Percentiles rank a stretch among this genome's conserved stretches.
These are phyloP conservation scores for Paraphysoderma sedebokerense DNA, from an alignment of 371 early-diverging fungal genomes.

Conservation along the genomic window DNA sequence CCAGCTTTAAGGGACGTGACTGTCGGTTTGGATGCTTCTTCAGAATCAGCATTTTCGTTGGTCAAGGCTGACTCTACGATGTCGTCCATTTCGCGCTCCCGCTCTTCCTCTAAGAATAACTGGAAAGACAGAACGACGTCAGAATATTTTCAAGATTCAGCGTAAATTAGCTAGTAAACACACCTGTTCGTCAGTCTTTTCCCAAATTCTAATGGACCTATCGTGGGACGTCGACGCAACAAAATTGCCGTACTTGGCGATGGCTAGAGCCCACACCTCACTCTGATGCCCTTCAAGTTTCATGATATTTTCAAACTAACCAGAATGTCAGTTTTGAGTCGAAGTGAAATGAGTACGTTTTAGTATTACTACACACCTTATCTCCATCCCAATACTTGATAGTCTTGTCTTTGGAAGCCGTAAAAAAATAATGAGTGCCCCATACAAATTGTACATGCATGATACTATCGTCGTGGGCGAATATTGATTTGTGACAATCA, in stretches of 20 bases:
- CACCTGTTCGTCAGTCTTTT: constrained; percentile 82
- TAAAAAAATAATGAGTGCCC: constrained; percentile 88
- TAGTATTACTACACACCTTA: no score
- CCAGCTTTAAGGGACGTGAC: constrained; percentile 82
- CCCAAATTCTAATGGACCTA: constrained; percentile 82
- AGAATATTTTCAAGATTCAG: neutral
- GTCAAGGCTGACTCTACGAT: constrained; percentile 55
- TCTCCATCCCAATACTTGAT: constrained; percentile 95
- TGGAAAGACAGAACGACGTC: constrained; percentile 6
- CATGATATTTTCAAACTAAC: constrained; percentile 76
- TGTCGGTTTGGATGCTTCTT: constrained; percentile 58
- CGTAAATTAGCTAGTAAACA: neutral
- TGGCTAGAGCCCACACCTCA: constrained; percentile 81
- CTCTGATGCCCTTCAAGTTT: constrained; percentile 78
- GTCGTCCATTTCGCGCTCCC: constrained; percentile 82
- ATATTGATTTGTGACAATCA: constrained; percentile 86
- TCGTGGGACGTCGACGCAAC: constrained; percentile 79
- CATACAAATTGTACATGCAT: constrained; percentile 72
- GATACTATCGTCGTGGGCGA: constrained; percentile 85
- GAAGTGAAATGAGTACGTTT: neutral
- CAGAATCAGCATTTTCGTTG: constrained; percentile 19
- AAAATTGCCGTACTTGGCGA: constrained; percentile 70
- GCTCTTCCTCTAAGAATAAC: constrained; percentile 86
- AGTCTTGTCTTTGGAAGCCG: constrained; percentile 69
- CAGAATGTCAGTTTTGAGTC: neutral